Percentiles rank a stretch among this genome's conserved stretches.
Evolutionary conservation across 2,329 filamentous ascomycete species (phyloP).

Genomic region (Colletotrichum chrysophilum): DNA sequence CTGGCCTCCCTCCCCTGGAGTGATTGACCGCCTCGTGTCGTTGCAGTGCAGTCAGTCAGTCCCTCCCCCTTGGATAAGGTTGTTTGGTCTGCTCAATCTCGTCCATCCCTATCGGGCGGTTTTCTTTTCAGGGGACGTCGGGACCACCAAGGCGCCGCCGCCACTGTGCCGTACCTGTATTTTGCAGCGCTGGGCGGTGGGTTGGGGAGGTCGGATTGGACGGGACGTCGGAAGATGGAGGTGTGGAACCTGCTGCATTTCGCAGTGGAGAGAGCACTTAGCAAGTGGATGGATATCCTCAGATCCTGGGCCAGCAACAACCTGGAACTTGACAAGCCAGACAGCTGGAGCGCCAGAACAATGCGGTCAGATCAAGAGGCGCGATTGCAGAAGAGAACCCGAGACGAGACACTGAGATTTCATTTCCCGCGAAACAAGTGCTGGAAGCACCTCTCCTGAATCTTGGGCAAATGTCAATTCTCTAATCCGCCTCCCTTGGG

Average conservation of each 20-base stretch:
- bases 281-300: background rate
- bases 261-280: background rate
- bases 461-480: background rate
- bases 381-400: background rate
- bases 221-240: background rate
- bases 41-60: background rate
- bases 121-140: background rate
- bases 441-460: background rate
- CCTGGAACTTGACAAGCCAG: background rate
- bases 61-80: slow-evolving; percentile 2
- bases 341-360: background rate
- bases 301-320: background rate
- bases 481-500: background rate
- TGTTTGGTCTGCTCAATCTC: background rate
- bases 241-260: background rate
- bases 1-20: background rate
- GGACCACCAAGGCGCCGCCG: background rate
- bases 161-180: slow-evolving; percentile 7
- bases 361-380: background rate
- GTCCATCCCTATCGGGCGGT: background rate
- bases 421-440: background rate
- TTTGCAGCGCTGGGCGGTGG: background rate
- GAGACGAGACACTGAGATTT: background rate
- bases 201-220: background rate
- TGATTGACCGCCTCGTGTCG: background rate